Base-by-base conservation (phyloP, 2,329 filamentous ascomycete species). In the Mycosphaerella sp. region DNA sequence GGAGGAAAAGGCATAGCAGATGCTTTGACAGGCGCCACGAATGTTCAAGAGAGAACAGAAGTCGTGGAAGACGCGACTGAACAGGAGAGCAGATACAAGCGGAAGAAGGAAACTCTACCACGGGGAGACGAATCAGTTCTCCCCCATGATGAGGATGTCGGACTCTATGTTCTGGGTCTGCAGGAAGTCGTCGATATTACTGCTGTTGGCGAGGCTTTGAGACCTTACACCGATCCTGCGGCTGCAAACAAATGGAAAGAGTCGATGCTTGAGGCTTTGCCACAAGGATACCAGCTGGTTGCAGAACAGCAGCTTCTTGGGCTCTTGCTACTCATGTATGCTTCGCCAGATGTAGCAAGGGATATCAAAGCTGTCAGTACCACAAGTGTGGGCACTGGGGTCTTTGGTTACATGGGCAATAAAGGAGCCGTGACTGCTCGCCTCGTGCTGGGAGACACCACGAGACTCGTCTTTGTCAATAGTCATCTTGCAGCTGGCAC, bases 331-430 rank as follows among this genome's bases (percentile, higher is more conserved):
- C 76, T 97, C 29, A 80, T 96, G 26, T 97, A 93, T 67, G 91
- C 89, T 2, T 88, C 91, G 0, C 84, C 90, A 0, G 80, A 83
- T 7, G 77, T 97, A 40, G 81, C 82, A 1, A 78, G 84, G 0
- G 86, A 85, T 2, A 81, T 97, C 63, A 87, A 83, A 58, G 87
- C 88, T 46, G 82, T 95, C 62, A 95, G 88, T 70, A 90, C 86
- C 1, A 84, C 84, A 4, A 86, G 82, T 54, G 85, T 97, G 6
- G 92, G 91, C 0, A 98, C 93, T 0, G 93, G 93, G 0, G 71
- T 97, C 42, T 81, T 95, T 71, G 92, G 92, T 0, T 95, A 95
- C 66, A 85, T 96, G 75, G 93, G 93, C 8, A 98, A 98, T 70
- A 98, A 98, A 69, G 93, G 93, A 1, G 92, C 88, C 3, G 86